Conservation (phyloP, 352 stramenopile species). For the Globisporangium canariense region DNA sequence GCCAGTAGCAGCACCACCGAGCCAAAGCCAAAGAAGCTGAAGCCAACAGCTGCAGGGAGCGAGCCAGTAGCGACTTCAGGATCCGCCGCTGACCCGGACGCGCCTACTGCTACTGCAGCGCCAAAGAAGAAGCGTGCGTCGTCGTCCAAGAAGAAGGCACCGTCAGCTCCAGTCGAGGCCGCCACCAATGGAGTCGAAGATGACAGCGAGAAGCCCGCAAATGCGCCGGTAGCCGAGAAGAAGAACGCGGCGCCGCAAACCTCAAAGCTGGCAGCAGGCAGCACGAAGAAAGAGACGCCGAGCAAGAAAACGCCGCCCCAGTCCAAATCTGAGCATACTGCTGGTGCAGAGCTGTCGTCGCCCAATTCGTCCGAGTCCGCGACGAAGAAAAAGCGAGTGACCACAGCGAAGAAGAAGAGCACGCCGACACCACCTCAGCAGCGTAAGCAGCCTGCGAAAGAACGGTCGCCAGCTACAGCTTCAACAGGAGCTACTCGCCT, state of each 20-base stretch:
- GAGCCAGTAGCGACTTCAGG: not conserved
- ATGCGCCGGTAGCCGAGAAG: slow-evolving; percentile 7
- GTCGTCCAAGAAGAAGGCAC: slow-evolving; percentile 12
- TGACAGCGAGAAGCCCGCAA: not conserved
- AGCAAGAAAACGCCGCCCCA: not conserved
- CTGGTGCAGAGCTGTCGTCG: not conserved
- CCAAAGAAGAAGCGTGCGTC: slow-evolving; percentile 12
- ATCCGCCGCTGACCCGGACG: not conserved
- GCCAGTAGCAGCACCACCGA: not conserved
- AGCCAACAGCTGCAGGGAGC: not conserved
- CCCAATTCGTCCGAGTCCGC: not conserved
- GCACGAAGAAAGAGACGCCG: not conserved
- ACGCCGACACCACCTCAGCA: not conserved
- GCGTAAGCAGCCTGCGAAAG: slow-evolving; percentile 1
- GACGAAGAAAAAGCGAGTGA: not conserved
- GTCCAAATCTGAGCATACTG: not conserved
- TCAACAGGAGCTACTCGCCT: not conserved
- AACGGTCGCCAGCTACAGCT: not conserved
- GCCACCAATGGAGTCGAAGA: not conserved
- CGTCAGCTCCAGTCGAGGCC: not conserved
- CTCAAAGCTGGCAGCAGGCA: not conserved
- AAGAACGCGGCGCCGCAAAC: not conserved
- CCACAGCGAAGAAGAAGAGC: slow-evolving; percentile 1
- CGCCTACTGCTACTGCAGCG: not conserved
- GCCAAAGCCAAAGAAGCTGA: slow-evolving; percentile 16